Conservation (phyloP, 2,329 filamentous ascomycete species). For the Aspergillus sp. region DNA sequence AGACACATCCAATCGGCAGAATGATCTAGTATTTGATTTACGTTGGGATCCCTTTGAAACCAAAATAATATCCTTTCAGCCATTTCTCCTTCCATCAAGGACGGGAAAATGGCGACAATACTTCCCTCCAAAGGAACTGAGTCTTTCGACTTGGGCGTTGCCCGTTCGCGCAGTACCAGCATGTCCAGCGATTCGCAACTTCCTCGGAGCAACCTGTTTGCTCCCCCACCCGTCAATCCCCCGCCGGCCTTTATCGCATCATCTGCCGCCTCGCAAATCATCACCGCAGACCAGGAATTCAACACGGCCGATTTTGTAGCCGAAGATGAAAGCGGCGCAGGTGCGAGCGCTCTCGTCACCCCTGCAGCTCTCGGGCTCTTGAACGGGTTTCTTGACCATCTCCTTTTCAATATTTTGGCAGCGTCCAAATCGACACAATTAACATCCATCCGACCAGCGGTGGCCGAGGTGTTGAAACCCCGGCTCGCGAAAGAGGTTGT, state of each 20-base stretch:
- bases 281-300: constrained; percentile 80
- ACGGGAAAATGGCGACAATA: constrained; percentile 16
- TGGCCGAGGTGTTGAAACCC: constrained; percentile 81
- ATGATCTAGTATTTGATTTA: too few relatives aligned
- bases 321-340: constrained; percentile 62
- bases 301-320: constrained; percentile 67
- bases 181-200: constrained; percentile 34
- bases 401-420: constrained; percentile 86
- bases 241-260: constrained; percentile 81
- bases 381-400: constrained; percentile 89
- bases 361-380: constrained; percentile 69
- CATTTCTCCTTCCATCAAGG: too few relatives aligned
- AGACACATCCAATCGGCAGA: too few relatives aligned
- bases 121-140: constrained; percentile 26
- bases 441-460: constrained; percentile 69
- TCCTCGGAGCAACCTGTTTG: constrained; percentile 44
- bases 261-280: constrained; percentile 83
- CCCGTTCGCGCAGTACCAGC: constrained; percentile 36
- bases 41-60: too few relatives aligned
- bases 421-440: constrained; percentile 74
- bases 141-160: constrained; percentile 22
- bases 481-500: constrained; percentile 83
- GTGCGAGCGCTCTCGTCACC: constrained; percentile 69
- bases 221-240: constrained; percentile 69
- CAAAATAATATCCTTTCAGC: too few relatives aligned